These are phyloP conservation scores for Phytopythium ostracodes DNA, from an alignment of 352 stramenopile genomes.

Conservation along the genomic window DNA sequence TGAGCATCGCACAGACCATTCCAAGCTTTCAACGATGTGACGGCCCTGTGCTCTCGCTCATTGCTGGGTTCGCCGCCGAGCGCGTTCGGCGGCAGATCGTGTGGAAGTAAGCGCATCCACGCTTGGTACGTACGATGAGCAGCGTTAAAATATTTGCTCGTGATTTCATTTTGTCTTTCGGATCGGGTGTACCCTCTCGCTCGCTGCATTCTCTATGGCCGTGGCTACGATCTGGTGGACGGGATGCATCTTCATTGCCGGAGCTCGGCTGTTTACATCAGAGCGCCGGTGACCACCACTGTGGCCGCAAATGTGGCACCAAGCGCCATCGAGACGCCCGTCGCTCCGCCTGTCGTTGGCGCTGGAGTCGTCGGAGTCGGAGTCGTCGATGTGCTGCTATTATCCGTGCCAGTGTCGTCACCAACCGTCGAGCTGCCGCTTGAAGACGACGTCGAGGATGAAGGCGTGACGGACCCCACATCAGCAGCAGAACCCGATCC, in stretches of 20 bases:
- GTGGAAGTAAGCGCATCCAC: constrained; percentile 22
- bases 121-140: not conserved
- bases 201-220: no score
- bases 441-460: not conserved
- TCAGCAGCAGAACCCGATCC: not conserved
- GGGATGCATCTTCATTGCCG: not conserved
- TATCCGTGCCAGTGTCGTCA: not conserved
- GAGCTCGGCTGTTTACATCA: not conserved
- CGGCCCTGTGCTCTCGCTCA: constrained; percentile 20
- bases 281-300: not conserved
- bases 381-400: not conserved
- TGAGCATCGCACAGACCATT: constrained; percentile 9
- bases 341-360: not conserved
- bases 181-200: no score
- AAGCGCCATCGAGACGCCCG: not conserved
- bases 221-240: no score
- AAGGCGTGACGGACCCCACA: not conserved
- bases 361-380: not conserved
- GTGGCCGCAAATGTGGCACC: not conserved
- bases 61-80: constrained; percentile 23
- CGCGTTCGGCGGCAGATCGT: constrained; percentile 21
- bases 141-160: no score
- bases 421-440: not conserved
- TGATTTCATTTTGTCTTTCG: no score
- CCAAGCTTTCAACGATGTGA: constrained; percentile 18